These are phyloP conservation scores for Cardamine occulta DNA, from an alignment of 345 rosid genomes.

Conservation along the genomic window DNA sequence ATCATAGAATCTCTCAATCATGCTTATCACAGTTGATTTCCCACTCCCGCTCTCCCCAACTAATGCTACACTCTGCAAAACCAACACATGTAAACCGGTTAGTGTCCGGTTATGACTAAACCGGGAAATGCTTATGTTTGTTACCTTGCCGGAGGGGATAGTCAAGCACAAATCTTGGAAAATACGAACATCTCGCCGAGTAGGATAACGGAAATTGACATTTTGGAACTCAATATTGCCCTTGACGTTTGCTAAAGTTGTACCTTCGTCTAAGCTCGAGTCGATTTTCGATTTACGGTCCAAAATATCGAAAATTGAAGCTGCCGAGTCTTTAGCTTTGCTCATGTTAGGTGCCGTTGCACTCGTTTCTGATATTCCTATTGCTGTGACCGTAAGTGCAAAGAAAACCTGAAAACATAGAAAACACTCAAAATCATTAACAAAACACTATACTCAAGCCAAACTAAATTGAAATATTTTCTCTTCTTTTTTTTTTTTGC, in stretches of 20 bases:
- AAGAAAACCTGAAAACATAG: constrained; percentile 53
- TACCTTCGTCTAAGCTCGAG: constrained; percentile 60
- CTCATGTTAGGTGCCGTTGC: constrained; percentile 60
- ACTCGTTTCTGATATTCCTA: constrained; percentile 66
- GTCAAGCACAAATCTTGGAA: constrained; percentile 57
- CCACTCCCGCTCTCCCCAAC: constrained; percentile 83
- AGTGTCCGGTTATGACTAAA: not conserved
- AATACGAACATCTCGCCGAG: constrained; percentile 67
- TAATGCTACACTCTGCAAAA: constrained; percentile 62
- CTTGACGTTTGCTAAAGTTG: constrained; percentile 43
- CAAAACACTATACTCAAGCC: not conserved
- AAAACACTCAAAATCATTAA: not conserved
- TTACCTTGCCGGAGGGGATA: constrained; percentile 76
- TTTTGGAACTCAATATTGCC: constrained; percentile 64
- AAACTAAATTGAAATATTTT: not conserved
- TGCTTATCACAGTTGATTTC: constrained; percentile 71
- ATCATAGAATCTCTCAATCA: constrained; percentile 72
- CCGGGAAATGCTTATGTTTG: constrained; percentile 3
- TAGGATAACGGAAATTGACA: constrained; percentile 64
- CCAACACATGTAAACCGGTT: not conserved
- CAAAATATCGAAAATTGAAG: constrained; percentile 67
- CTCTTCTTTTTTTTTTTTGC: too few species aligned
- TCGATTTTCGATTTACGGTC: constrained; percentile 67
- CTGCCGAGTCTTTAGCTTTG: constrained; percentile 71
- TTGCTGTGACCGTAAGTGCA: constrained; percentile 66